A percentile compares a stretch with the other conserved stretches of the same genome.
Evolutionary conservation across 331 rosid genomes (phyloP).

Genomic region (Saraca asoca): DNA sequence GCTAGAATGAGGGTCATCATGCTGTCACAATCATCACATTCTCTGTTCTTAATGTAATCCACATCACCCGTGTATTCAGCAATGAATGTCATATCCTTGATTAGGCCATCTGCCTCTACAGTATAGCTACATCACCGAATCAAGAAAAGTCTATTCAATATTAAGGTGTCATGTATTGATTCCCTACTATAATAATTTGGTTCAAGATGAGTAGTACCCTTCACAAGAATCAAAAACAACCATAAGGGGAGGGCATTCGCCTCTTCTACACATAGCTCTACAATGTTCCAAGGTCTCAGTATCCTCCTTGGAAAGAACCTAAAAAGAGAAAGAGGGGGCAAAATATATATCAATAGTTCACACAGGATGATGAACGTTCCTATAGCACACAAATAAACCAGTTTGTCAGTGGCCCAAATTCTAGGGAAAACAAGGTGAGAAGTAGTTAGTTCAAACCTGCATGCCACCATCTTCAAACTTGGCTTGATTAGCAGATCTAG

Average conservation of each 20-base stretch:
- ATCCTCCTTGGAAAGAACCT: slow-evolving; percentile 75
- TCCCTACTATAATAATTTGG: slow-evolving; percentile 34
- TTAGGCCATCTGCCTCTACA: slow-evolving; percentile 75
- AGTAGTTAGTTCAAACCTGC: slow-evolving; percentile 60
- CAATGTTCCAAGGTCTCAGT: slow-evolving; percentile 64
- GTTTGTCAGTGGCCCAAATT: neutral
- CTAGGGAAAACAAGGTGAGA: slow-evolving; percentile 1
- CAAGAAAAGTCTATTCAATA: slow-evolving; percentile 37
- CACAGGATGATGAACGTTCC: no score
- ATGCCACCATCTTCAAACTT: slow-evolving; percentile 73
- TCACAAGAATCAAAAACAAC: slow-evolving; percentile 73
- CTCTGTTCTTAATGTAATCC: slow-evolving; percentile 63
- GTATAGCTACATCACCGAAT: slow-evolving; percentile 64
- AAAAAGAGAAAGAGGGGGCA: slow-evolving; percentile 21
- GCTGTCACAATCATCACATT: slow-evolving; percentile 74
- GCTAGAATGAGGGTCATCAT: slow-evolving; percentile 76
- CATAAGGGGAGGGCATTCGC: slow-evolving; percentile 74
- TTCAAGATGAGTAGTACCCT: slow-evolving; percentile 65
- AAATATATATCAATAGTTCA: no score
- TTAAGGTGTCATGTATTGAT: slow-evolving; percentile 19
- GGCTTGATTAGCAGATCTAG: slow-evolving; percentile 65
- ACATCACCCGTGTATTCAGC: slow-evolving; percentile 85
- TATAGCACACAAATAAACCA: no score
- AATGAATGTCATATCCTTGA: slow-evolving; percentile 76
- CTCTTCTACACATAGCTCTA: slow-evolving; percentile 63